Evolutionary conservation across 2,329 filamentous ascomycete genomes (phyloP), one percentile per base, ranked within the genome.

Genomic region (Colletotrichum shisoi): DNA sequence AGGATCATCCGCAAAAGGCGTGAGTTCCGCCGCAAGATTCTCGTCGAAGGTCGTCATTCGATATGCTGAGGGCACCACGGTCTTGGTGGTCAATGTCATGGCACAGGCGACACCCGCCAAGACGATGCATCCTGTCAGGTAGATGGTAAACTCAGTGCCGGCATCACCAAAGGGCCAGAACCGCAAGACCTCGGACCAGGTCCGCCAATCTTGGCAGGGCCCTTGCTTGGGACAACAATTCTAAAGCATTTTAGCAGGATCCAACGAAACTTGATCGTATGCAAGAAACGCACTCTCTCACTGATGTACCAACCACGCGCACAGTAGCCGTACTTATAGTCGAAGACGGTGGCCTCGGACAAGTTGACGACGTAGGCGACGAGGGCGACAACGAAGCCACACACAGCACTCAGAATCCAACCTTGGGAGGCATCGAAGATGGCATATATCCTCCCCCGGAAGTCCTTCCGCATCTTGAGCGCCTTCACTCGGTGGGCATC

Each of bases 311-410:
- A 97, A 1, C 81, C 84, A 61, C 78, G 81, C 11, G 78, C 74
- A 76, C 95, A 99, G 76, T 94, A 94, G 0, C 95, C 95, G 72
- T 93, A 87, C 77, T 99, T 99, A 81, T 89, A 89, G 76, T 97
- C 94, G 77, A 96, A 99, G 5, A 96, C 84, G 1, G 89, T 87
- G 2, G 89, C 87, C 79, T 99, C 95, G 3, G 91, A 90, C 34
- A 97, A 86, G 77, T 97, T 92, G 70, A 98, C 92, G 51, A 90
- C 85, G 77, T 97, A 99, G 19, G 95, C 95, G 63, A 97, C 83
- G 9, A 90, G 82, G 11, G 95, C 95, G 0, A 95, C 93, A 39
- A 96, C 80, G 71, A 93, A 89, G 37, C 95, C 95, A 63, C 96
- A 95, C 24, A 98, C 81, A 7, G 93, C 94, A 60, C 95, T 95